Evolutionary conservation across 164 flowering plant genomes (phyloP).

Genomic region (Buxus sempervirens): DNA sequence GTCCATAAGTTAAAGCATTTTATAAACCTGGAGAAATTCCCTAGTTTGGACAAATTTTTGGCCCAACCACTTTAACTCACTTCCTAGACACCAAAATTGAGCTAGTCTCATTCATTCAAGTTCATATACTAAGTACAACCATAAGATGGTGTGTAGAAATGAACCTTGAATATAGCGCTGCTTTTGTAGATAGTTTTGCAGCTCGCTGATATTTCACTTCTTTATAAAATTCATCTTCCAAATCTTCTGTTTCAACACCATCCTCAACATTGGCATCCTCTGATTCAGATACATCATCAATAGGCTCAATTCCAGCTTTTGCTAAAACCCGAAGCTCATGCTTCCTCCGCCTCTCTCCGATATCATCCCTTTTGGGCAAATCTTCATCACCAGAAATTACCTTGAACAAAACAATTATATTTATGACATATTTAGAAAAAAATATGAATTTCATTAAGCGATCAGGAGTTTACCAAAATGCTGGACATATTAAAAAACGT

Average conservation of each 20-base stretch:
- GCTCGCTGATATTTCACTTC: slow-evolving; percentile 48
- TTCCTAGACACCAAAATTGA: no score
- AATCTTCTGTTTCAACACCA: slow-evolving; percentile 24
- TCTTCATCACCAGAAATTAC: slow-evolving; percentile 88
- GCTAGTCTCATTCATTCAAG: neutral
- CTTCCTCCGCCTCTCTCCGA: slow-evolving; percentile 90
- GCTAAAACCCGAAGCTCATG: slow-evolving; percentile 73
- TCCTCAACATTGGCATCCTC: slow-evolving; percentile 30
- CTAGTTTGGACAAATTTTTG: no score
- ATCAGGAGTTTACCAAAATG: neutral
- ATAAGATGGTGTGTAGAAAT: neutral
- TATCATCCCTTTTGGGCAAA: slow-evolving; percentile 79
- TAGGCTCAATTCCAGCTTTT: slow-evolving; percentile 53
- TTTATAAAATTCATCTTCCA: slow-evolving; percentile 73
- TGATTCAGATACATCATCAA: slow-evolving; percentile 31
- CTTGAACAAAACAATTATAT: slow-evolving; percentile 23
- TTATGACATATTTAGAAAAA: neutral
- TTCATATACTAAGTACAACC: neutral
- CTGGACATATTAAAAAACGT: no score
- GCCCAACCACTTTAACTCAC: no score
- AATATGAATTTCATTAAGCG: no score
- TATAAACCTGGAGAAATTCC: no score
- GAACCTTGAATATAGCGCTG: slow-evolving; percentile 58
- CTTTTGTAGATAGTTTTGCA: slow-evolving; percentile 61
- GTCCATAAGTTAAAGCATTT: no score